Percentiles rank a stretch among this genome's conserved stretches.
Conservation (phyloP, 192 early-diverging fungal species). For the Mortierella hygrophila region DNA sequence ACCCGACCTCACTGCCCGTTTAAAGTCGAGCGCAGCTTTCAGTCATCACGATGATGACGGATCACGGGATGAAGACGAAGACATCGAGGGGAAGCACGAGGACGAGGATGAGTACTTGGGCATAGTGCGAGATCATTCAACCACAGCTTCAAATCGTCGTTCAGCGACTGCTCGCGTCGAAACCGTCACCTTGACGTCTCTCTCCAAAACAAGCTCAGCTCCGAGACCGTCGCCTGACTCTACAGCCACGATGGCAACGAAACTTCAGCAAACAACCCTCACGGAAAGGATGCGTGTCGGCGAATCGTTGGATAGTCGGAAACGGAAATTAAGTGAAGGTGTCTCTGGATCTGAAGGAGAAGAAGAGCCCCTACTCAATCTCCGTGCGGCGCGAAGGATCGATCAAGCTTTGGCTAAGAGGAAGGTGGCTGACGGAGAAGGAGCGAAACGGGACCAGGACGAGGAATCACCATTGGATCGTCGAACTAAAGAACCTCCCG, state of each 20-base stretch:
- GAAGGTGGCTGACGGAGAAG: not conserved
- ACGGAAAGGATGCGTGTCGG: not conserved
- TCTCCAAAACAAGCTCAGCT: not conserved
- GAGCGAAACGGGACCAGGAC: not conserved
- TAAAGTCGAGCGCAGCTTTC: not conserved
- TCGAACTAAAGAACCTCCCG: not conserved
- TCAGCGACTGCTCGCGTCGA: not conserved
- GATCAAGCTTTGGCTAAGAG: not conserved
- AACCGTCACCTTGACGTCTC: not conserved
- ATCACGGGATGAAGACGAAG: not conserved
- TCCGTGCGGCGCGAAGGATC: not conserved
- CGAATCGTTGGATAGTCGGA: not conserved
- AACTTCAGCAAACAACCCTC: slow-evolving; percentile 3
- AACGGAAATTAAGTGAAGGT: not conserved
- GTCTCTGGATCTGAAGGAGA: not conserved
- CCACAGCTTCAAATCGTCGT: not conserved
- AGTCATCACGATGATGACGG: not conserved
- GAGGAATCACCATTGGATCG: not conserved
- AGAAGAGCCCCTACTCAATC: not conserved
- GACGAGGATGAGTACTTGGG: not conserved
- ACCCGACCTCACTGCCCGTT: slow-evolving; percentile 29
- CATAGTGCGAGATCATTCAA: not conserved
- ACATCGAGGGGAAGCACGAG: not conserved
- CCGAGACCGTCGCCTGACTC: not conserved
- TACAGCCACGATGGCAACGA: not conserved